Conservation (phyloP, 352 stramenopile genomes). For the Lagenidium sp. region DNA sequence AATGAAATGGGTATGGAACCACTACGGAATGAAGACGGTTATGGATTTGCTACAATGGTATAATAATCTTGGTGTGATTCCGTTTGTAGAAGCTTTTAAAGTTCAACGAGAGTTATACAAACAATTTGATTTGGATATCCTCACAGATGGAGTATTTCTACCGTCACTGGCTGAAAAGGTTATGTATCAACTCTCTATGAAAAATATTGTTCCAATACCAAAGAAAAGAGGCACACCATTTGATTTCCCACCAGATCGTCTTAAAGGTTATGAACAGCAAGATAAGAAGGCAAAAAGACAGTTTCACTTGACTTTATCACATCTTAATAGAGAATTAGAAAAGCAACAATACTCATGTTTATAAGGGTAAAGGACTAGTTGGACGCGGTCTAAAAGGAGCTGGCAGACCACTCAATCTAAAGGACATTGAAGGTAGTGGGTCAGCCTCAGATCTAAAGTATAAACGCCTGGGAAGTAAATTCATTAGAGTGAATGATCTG, state of each 20-base stretch:
- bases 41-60: slow-evolving; percentile 9
- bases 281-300: no score
- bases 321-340: no score
- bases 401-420: background rate
- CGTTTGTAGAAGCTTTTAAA: slow-evolving; percentile 3
- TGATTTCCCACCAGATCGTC: no score
- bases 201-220: background rate
- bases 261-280: no score
- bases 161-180: background rate
- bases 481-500: background rate
- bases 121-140: slow-evolving; percentile 1
- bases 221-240: no score
- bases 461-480: background rate
- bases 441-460: background rate
- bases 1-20: slow-evolving; percentile 5
- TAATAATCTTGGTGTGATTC: slow-evolving; percentile 8
- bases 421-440: background rate
- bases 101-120: background rate
- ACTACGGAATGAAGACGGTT: slow-evolving; percentile 4
- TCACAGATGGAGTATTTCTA: background rate
- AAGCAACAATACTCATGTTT: no score
- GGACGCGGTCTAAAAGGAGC: background rate
- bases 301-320: no score
- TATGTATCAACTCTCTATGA: background rate
- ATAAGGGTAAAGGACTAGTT: no score